Conservation (phyloP, 495 filamentous ascomycete species). For the Hypomontagnella monticulosa region DNA sequence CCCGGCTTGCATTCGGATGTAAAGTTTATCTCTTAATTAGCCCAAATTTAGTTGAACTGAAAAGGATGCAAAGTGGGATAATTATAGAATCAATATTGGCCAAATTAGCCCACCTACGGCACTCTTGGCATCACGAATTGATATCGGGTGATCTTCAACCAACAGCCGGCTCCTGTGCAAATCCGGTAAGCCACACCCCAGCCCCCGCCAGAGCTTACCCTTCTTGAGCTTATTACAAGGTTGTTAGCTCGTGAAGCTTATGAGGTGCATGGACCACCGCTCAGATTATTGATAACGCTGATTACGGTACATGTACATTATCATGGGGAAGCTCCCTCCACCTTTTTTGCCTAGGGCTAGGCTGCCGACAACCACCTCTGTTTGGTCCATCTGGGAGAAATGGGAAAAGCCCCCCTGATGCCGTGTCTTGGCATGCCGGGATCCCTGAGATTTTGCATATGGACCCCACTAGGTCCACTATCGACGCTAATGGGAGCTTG, state of each 20-base stretch:
- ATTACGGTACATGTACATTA: slow-evolving; percentile 25
- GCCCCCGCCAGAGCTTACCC: slow-evolving; percentile 1
- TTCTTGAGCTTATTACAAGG: background rate
- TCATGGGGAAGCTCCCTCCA: slow-evolving; percentile 32
- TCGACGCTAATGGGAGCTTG: slow-evolving; percentile 47
- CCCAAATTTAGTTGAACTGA: slow-evolving; percentile 30
- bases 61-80: slow-evolving; percentile 32
- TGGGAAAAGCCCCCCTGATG: slow-evolving; percentile 44
- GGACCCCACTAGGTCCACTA: slow-evolving; percentile 32
- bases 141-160: slow-evolving; percentile 32
- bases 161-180: slow-evolving; percentile 30
- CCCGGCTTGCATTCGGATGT: slow-evolving; percentile 40
- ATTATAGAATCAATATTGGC: slow-evolving; percentile 43
- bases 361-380: slow-evolving; percentile 12
- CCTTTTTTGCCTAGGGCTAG: slow-evolving; percentile 15
- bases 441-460: slow-evolving; percentile 41
- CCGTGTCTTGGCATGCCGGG: slow-evolving; percentile 40
- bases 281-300: slow-evolving; percentile 35
- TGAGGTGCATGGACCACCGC: slow-evolving; percentile 36
- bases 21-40: slow-evolving; percentile 30
- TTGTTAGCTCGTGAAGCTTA: slow-evolving; percentile 2
- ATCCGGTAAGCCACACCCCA: slow-evolving; percentile 36
- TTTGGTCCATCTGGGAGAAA: slow-evolving; percentile 45
- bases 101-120: slow-evolving; percentile 49
- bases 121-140: slow-evolving; percentile 25